These are phyloP conservation scores for Alloteropsis angusta DNA, from an alignment of 202 grass and related monocot species.

Conservation along the genomic window DNA sequence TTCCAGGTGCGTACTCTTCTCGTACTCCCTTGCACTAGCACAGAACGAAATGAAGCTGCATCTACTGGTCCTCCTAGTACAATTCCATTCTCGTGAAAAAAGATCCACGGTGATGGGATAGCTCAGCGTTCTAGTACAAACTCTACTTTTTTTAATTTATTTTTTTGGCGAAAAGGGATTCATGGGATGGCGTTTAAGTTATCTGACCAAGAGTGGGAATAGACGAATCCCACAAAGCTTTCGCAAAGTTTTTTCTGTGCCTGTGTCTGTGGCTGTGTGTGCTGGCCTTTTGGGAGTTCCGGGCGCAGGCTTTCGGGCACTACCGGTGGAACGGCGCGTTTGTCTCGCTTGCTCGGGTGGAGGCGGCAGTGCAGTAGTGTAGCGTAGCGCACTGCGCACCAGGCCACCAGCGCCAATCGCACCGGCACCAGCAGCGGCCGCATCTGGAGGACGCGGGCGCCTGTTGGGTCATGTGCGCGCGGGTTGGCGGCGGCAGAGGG, in stretches of 20 bases:
- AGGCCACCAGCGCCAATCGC: not conserved
- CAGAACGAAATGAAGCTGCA: not conserved
- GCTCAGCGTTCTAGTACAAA: not conserved
- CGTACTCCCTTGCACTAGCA: not conserved
- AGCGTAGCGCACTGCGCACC: too few relatives aligned
- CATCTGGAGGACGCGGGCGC: not conserved
- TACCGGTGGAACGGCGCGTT: slow-evolving; percentile 10
- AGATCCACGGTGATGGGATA: not conserved
- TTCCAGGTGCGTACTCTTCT: slow-evolving; percentile 49
- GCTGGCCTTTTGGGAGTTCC: slow-evolving; percentile 33
- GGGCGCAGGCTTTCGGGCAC: slow-evolving; percentile 28
- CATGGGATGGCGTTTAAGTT: too few relatives aligned
- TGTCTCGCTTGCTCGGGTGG: slow-evolving; percentile 9
- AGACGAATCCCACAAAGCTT: not conserved
- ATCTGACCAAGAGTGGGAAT: too few relatives aligned
- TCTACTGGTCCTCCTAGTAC: not conserved
- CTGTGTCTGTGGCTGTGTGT: too few relatives aligned
- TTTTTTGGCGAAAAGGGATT: not conserved
- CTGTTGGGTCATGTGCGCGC: not conserved
- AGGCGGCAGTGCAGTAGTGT: not conserved
- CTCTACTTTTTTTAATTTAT: too few relatives aligned
- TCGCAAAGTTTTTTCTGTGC: not conserved
- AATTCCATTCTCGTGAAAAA: not conserved
- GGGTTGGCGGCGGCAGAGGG: not conserved
- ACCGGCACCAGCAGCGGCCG: not conserved